Evolutionary conservation across 208 protist species (phyloP).

Genomic region (Acanthamoeba sp.): DNA sequence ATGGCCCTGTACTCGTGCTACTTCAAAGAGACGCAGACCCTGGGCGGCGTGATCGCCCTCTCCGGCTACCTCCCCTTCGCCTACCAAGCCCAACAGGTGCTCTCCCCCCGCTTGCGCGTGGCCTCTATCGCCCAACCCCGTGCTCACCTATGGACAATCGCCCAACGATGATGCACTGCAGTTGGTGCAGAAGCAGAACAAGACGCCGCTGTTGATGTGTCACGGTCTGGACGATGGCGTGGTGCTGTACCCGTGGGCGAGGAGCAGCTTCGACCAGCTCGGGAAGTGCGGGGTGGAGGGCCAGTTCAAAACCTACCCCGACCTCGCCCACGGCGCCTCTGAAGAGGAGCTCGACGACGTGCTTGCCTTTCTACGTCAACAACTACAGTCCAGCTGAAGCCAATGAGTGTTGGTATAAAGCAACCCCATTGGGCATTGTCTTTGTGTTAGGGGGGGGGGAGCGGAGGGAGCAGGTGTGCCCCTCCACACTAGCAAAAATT

Average conservation of each 20-base stretch:
- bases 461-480: too few relatives aligned
- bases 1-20: conserved; percentile 33
- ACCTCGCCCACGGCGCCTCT: background rate
- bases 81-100: background rate
- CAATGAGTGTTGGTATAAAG: background rate
- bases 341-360: conserved; percentile 15
- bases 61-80: conserved; percentile 62
- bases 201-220: conserved; percentile 61
- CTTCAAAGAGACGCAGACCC: background rate
- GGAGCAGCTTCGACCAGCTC: conserved; percentile 46
- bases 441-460: too few relatives aligned
- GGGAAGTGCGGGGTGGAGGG: background rate
- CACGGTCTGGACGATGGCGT: conserved; percentile 38
- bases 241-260: conserved; percentile 45
- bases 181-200: conserved; percentile 33
- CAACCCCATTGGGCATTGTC: too few relatives aligned
- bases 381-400: background rate
- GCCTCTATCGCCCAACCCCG: too few relatives aligned
- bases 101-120: background rate
- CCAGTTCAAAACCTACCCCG: conserved; percentile 37
- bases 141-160: too few relatives aligned
- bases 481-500: too few relatives aligned
- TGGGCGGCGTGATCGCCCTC: conserved; percentile 52
- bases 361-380: background rate
- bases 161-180: too few relatives aligned